Evolutionary conservation across 768 basidiomycete species (phyloP), one percentile per base, ranked within the genome.

Genomic region (Pholiota molesta): DNA sequence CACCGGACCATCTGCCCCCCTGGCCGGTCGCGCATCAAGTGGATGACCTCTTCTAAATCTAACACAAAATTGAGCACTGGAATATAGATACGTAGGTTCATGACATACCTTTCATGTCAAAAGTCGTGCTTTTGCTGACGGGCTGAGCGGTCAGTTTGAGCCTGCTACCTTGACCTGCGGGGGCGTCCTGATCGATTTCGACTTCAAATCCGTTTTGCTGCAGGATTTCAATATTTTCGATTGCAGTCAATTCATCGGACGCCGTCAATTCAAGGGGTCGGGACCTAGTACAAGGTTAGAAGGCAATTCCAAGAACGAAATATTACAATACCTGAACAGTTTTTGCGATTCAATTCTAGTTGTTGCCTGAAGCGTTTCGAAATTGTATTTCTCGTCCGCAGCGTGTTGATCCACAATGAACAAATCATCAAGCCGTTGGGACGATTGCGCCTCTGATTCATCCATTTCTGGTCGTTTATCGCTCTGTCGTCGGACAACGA

Each of bases 401-500:
- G 97, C 97, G 74, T 99, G 97, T 71, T 99, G 97, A 69, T 99
- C 97, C 17, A 99, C 84, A 64, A 99, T 95, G 76, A 98, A 99
- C 44, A 99, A 78, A 69, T 99, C 97, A 70, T 99, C 96, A 76
- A 86, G 79, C 13, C 40, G 62, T 13, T 52, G n/a, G 14, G 19
- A 29, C 45, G 6, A 33, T 58, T 23, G 56, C 21, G 35, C 16
- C 23, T 65, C 2, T 60, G 49, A 37, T 8, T 52, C 72, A 28
- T 60, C 69, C 9, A n/a, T 59, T 31, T 26, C 51, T 40, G n/a
- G 29, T 60, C 33, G 9, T 60, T 37, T 23, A 29, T 45, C 21
- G 26, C 78, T 78, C 60, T 78, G 78, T 66, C 91, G 83, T 6
- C 96, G 85, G 2, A 86, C 85, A 60, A 99, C 83, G 73, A 99